Conservation (phyloP, 2,329 filamentous ascomycete species). For the Chaetomium globosum region DNA sequence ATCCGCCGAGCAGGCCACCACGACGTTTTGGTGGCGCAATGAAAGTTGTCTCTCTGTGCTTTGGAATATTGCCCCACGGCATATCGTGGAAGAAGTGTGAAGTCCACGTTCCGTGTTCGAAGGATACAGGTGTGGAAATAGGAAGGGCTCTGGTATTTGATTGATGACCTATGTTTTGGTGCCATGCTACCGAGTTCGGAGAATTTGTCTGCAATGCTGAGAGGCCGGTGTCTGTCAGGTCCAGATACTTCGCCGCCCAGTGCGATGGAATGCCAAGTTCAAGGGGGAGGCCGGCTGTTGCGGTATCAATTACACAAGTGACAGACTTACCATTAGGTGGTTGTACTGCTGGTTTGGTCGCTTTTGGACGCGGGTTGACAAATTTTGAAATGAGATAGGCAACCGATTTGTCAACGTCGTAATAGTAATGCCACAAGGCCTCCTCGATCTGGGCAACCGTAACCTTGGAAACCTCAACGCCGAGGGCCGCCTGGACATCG, state of each 20-base stretch:
- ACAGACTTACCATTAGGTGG: conserved; percentile 35
- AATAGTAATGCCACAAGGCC: conserved; percentile 93
- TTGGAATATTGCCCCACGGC: conserved; percentile 78
- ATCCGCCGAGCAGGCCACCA: conserved; percentile 77
- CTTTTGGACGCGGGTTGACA: conserved; percentile 49
- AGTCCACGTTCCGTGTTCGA: conserved; percentile 40
- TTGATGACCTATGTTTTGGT: neutral
- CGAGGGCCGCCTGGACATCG: conserved; percentile 68
- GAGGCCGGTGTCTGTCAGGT: conserved; percentile 19
- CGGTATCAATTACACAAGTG: conserved; percentile 22
- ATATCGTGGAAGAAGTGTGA: conserved; percentile 76
- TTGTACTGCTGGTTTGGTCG: conserved; percentile 33
- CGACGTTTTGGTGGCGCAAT: conserved; percentile 58
- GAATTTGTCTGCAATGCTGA: conserved; percentile 8
- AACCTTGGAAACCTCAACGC: conserved; percentile 59
- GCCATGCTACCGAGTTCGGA: conserved; percentile 11
- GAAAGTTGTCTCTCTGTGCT: conserved; percentile 65
- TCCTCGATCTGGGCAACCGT: conserved; percentile 75
- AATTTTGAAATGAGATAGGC: conserved; percentile 73
- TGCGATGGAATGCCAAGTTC: conserved; percentile 22
- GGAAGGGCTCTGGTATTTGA: neutral
- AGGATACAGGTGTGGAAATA: neutral
- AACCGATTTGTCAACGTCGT: conserved; percentile 84
- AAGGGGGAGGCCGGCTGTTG: conserved; percentile 4
- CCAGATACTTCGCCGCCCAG: conserved; percentile 27